Conservation (phyloP, 2,329 filamentous ascomycete genomes). For the Coniochaeta ligniaria region DNA sequence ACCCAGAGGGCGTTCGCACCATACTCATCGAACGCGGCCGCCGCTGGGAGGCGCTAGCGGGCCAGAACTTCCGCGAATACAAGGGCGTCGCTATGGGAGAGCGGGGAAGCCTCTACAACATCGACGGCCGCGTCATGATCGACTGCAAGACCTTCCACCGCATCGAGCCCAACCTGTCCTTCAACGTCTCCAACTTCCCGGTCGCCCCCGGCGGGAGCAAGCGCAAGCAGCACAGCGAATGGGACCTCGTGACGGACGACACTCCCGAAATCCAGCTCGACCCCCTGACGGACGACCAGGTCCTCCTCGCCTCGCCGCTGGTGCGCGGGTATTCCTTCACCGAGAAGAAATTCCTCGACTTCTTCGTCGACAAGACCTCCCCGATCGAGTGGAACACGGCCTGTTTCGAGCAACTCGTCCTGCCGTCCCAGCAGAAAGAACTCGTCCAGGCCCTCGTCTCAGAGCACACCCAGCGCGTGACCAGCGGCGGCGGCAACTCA, state of each 20-base stretch:
- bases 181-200: slow-evolving; percentile 12
- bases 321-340: slow-evolving; percentile 23
- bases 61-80: slow-evolving; percentile 26
- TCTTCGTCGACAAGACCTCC: slow-evolving; percentile 15
- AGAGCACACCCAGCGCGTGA: slow-evolving; percentile 9
- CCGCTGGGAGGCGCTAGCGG: slow-evolving; percentile 22
- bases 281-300: slow-evolving; percentile 19
- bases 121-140: slow-evolving; percentile 26
- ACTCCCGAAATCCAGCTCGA: slow-evolving; percentile 6
- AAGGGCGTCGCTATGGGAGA: slow-evolving; percentile 18
- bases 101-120: slow-evolving; percentile 12
- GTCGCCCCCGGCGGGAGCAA: slow-evolving; percentile 4
- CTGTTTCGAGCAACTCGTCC: slow-evolving; percentile 22
- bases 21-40: slow-evolving; percentile 21
- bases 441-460: slow-evolving; percentile 22
- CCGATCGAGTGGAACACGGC: slow-evolving; percentile 18
- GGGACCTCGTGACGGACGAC: slow-evolving; percentile 15
- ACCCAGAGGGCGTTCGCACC: slow-evolving; percentile 11
- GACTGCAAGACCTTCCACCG: slow-evolving; percentile 25
- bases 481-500: neutral
- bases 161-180: slow-evolving; percentile 16
- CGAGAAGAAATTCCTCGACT: slow-evolving; percentile 21
- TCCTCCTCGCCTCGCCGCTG: slow-evolving; percentile 15
- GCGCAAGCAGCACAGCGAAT: slow-evolving; percentile 11
- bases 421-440: slow-evolving; percentile 19